phyloP scores from a whole-genome alignment of 2,329 filamentous ascomycete genomes.

The Fusarium musae region DNA sequence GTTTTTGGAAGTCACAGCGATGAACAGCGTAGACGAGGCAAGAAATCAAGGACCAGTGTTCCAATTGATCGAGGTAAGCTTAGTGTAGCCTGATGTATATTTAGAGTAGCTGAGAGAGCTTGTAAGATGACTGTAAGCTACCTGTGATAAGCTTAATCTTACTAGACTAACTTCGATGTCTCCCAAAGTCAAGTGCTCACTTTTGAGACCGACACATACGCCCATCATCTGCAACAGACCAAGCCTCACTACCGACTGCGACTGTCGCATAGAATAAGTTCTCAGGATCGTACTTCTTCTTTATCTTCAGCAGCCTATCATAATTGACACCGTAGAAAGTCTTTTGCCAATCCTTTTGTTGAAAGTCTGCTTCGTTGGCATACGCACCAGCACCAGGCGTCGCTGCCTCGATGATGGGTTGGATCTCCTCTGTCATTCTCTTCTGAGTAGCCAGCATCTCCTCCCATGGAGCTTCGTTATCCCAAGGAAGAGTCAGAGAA shows the following conservation, averaged over 20 bases:
- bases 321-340: slow-evolving; percentile 62
- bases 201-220: slow-evolving; percentile 22
- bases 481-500: slow-evolving; percentile 45
- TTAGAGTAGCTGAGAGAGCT: no score
- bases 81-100: no score
- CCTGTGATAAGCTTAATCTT: no score
- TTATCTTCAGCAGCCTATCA: slow-evolving; percentile 53
- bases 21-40: no score
- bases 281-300: slow-evolving; percentile 61
- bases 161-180: not conserved
- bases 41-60: no score
- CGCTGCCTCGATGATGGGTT: slow-evolving; percentile 44
- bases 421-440: slow-evolving; percentile 43
- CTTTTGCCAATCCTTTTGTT: slow-evolving; percentile 54
- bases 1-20: no score
- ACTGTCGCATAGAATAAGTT: slow-evolving; percentile 59
- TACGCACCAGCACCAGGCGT: slow-evolving; percentile 58
- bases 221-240: slow-evolving; percentile 45
- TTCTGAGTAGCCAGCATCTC: slow-evolving; percentile 46
- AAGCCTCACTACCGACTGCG: slow-evolving; percentile 63
- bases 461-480: slow-evolving; percentile 42
- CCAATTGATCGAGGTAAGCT: no score
- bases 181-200: not conserved
- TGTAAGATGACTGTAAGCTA: no score
- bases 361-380: slow-evolving; percentile 63